Conservation (phyloP, 2,329 filamentous ascomycete genomes). For the Chalara sp. region DNA sequence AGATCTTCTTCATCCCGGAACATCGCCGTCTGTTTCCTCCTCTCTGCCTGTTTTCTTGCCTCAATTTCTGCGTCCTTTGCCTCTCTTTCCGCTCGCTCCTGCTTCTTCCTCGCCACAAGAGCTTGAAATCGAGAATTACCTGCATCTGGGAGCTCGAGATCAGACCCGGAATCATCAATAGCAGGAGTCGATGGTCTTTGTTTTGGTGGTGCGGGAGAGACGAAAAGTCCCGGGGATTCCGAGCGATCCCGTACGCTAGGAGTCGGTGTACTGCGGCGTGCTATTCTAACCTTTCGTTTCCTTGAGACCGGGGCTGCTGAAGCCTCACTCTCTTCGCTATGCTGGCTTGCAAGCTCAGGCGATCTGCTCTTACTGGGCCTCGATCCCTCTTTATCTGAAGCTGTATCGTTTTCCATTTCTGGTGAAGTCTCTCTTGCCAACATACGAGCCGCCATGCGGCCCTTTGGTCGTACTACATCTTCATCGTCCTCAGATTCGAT, state of each 20-base stretch:
- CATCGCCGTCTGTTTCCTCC: conserved; percentile 40
- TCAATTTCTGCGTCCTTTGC: conserved; percentile 45
- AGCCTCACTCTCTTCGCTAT: conserved; percentile 20
- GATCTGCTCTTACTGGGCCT: conserved; percentile 17
- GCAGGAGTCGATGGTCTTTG: conserved; percentile 23
- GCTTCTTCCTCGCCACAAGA: conserved; percentile 65
- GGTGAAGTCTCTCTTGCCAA: conserved; percentile 29
- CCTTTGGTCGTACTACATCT: conserved; percentile 48
- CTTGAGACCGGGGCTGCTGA: conserved; percentile 12
- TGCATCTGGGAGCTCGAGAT: conserved; percentile 33
- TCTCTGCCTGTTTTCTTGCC: conserved; percentile 23
- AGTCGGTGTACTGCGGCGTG: conserved; percentile 16
- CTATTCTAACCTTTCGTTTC: conserved; percentile 20
- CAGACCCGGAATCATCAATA: conserved; percentile 21
- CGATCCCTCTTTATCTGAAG: no score
- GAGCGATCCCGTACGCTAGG: conserved; percentile 7
- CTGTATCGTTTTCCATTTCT: conserved; percentile 7
- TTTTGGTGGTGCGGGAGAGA: conserved; percentile 26
- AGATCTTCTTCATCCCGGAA: conserved; percentile 51
- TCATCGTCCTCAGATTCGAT: conserved; percentile 36
- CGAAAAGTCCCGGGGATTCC: conserved; percentile 32
- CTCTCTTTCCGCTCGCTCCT: conserved; percentile 63
- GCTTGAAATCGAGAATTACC: conserved; percentile 60
- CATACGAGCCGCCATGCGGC: conserved; percentile 60
- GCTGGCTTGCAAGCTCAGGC: conserved; percentile 24